These are phyloP conservation scores for Arthroderma sp. DNA, from an alignment of 2,329 filamentous ascomycete species.

Conservation along the genomic window DNA sequence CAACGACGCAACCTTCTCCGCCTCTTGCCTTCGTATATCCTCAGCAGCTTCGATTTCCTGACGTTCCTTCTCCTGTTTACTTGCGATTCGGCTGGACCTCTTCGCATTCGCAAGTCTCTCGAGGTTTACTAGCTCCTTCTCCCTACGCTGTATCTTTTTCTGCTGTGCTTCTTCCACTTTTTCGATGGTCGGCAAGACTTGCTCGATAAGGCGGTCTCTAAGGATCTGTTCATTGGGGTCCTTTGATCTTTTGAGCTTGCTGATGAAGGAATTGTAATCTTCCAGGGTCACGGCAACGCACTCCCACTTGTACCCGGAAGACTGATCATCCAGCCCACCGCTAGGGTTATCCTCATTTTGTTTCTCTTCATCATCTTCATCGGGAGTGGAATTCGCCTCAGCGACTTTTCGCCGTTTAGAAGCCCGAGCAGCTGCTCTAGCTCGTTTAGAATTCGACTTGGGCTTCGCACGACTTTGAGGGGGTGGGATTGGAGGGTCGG, in stretches of 20 bases:
- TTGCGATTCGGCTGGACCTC: conserved; percentile 76
- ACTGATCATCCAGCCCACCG: conserved; percentile 40
- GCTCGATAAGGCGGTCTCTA: conserved; percentile 55
- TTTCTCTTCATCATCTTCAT: conserved; percentile 32
- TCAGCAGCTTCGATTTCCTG: conserved; percentile 58
- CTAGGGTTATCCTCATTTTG: conserved; percentile 21
- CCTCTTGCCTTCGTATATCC: conserved; percentile 51
- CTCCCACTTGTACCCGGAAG: conserved; percentile 76
- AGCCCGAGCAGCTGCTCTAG: conserved; percentile 48
- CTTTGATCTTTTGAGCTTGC: conserved; percentile 57
- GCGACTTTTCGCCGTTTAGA: conserved; percentile 56
- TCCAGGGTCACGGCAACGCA: conserved; percentile 71
- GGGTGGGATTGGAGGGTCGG: conserved; percentile 54
- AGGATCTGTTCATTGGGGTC: conserved; percentile 77
- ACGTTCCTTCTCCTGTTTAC: conserved; percentile 64
- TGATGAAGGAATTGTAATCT: conserved; percentile 61
- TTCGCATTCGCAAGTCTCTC: conserved; percentile 90
- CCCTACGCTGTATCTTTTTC: conserved; percentile 58
- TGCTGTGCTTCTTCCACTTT: conserved; percentile 56
- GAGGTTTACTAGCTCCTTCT: conserved; percentile 67
- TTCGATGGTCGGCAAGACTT: conserved; percentile 74
- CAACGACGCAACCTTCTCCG: conserved; percentile 50
- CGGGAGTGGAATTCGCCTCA: conserved; percentile 10
- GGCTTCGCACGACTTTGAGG: conserved; percentile 42
- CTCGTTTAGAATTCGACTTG: conserved; percentile 52